Evolutionary conservation across 371 early-diverging fungal species (phyloP), one percentile per base, ranked within the genome.

Genomic region (Mucor circinelloides): DNA sequence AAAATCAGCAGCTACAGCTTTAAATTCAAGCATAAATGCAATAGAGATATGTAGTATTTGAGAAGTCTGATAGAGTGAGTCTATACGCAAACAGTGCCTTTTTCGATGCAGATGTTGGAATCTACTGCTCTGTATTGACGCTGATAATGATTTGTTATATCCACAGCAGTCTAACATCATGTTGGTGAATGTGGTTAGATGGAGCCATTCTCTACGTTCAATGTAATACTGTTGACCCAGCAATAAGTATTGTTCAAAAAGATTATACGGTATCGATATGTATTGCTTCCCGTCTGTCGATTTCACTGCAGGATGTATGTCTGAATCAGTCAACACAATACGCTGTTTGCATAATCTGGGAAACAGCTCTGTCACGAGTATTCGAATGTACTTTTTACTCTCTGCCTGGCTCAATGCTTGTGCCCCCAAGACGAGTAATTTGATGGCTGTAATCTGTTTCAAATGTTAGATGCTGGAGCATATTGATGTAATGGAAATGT

Each of bases 251-350:
- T 76, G 71, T 44, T 79, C 79, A 56, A 76, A 79, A 21, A 76
- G 21, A 23, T 68, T 69, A 62, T 74, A 76, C 6, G 79, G 71
- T n/a, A 79, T 67, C 6, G 66, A 68, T n/a, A 79, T 76, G 32
- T 74, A 72, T 48, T 79, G 79, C 46, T 79, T 79, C 38, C 79
- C 76, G 17, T 79, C 79, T 2, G 79, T 79, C 4, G 74, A 79
- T 62, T 69, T 79, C 17, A 79, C 70, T 9, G 67, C 54, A 4
- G 79, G 72, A 25, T 67, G 63, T 17, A 59, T 60, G 23, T 76
- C 74, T 42, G 60, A 60, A 7, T 67, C 36, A 5, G 74, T 69
- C 19, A 79, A 60, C 5, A 74, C 28, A n/a, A 79, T 60, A 21
- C 79, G 71, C 30, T 76, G 76, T 59, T 79, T 79, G 61, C 76